A percentile compares a stretch with the other conserved stretches of the same genome.
Conservation (phyloP, 2,329 filamentous ascomycete genomes). For the Amauroascus niger region DNA sequence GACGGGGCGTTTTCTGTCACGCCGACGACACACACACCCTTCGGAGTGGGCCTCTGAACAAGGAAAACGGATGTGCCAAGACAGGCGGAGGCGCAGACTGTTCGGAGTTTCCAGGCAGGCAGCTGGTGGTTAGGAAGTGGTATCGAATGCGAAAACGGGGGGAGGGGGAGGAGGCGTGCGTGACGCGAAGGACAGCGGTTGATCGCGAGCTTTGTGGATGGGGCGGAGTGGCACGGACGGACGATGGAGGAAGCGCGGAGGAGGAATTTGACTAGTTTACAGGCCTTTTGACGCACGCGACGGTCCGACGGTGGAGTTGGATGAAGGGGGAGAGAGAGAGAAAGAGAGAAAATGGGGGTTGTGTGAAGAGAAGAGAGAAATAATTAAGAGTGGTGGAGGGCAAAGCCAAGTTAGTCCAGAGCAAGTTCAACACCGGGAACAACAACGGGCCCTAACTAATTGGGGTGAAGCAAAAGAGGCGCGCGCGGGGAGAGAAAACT, state of each 20-base stretch:
- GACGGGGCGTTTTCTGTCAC: constrained; percentile 20
- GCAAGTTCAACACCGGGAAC: neutral
- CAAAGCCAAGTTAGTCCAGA: neutral
- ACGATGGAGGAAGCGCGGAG: constrained; percentile 1
- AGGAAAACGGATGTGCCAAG: constrained; percentile 2
- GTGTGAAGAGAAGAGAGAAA: too few relatives aligned
- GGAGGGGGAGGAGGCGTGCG: too few relatives aligned
- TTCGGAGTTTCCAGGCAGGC: neutral
- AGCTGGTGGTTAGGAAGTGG: neutral
- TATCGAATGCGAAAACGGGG: neutral
- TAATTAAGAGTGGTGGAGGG: constrained; percentile 10
- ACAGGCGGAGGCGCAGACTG: neutral
- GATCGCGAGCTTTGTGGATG: neutral
- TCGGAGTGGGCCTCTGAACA: neutral
- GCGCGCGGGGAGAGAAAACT: too few relatives aligned
- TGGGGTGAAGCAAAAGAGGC: too few relatives aligned
- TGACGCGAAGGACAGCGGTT: neutral
- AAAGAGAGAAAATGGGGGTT: too few relatives aligned
- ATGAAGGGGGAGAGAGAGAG: too few relatives aligned
- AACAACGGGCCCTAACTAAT: neutral
- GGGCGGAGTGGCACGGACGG: constrained; percentile 2
- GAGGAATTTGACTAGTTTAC: constrained; percentile 9
- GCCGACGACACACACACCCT: constrained; percentile 1
- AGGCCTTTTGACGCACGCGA: constrained; percentile 8
- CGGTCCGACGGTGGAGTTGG: constrained; percentile 9